Base-by-base conservation (phyloP, 768 basidiomycete genomes). In the Infundibulicybe gibba region DNA sequence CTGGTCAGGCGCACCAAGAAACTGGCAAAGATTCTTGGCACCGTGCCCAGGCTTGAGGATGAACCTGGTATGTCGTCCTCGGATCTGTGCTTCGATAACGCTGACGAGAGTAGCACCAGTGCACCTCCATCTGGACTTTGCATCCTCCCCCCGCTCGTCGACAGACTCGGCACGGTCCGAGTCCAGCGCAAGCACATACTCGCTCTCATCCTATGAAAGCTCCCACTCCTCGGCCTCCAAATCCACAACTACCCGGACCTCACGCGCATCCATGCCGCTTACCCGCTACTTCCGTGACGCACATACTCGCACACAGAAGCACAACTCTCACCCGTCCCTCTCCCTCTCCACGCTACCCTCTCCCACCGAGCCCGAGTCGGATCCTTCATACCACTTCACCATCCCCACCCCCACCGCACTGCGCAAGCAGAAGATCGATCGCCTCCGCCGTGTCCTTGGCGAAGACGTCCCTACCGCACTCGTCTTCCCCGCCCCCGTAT, bases 401-500 rank as follows among this genome's bases (percentile, higher is more conserved):
- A 68, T 78, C 33, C 67, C 74, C 2, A 71, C 76, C 6, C 54
- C 71, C 3, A 66, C 61, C 15, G 57, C 61, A 38, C 41, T 71
- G 13, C 72, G 80, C 17, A 72, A 76, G 40, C 65, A 69, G 53
- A 87, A 85, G 61, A 79, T 88, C 72, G 82, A 83, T 41, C 70
- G 78, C 30, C 65, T 88, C 42, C 70, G 79, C 43, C 77, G 73
- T 55, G 81, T 66, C 53, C 71, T 88, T 2, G 86, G 86, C 0
- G 71, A 83, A 15, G 78, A 74, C 20, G 78, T 87, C 16, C 86
- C 85, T 6, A 52, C 74, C 2, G 70, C 77, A 32, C 71, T 85
- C 25, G 79, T 87, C 42, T 86, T 85, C 62, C 74, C 80, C n/a
- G 25, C 25, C 25, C 25, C 25, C 8, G 25, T 8, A 25, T 25